Evolutionary conservation across 202 grass and related monocot genomes (phyloP).

Genomic region (Bolboschoenoplectus hybrid): DNA sequence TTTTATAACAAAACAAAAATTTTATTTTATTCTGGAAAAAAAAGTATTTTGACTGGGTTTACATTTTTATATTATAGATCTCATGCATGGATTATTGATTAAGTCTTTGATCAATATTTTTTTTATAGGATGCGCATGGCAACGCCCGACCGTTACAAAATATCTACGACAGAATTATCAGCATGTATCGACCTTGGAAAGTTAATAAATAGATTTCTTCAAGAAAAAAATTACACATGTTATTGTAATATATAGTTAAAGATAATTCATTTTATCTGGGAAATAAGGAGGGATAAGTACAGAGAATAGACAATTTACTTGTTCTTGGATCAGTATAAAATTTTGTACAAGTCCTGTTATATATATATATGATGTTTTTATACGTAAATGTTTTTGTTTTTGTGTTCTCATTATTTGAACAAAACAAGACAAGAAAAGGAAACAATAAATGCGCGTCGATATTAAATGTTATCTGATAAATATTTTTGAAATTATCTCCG

Average conservation of each 20-base stretch:
- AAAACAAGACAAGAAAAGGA: too few species aligned
- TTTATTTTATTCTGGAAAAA: neutral
- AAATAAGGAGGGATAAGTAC: neutral
- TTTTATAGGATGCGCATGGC: neutral
- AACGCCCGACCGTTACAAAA: slow-evolving; percentile 8
- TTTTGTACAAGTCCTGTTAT: too few species aligned
- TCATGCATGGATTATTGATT: neutral
- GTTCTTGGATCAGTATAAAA: neutral
- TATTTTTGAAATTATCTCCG: too few species aligned
- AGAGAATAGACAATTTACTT: neutral
- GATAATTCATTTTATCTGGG: neutral
- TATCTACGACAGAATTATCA: slow-evolving; percentile 14
- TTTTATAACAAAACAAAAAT: too few species aligned
- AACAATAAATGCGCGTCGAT: too few species aligned
- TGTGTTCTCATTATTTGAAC: too few species aligned
- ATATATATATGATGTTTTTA: too few species aligned
- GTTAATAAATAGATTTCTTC: neutral
- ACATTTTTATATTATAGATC: too few species aligned
- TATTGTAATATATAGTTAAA: neutral
- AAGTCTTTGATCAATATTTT: neutral
- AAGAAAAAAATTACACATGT: too few species aligned
- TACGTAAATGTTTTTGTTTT: too few species aligned
- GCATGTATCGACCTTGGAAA: neutral
- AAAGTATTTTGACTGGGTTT: too few species aligned
- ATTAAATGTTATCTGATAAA: too few species aligned